Evolutionary conservation across 495 filamentous ascomycete species (phyloP).

Genomic region (Penicillium riverlandense): DNA sequence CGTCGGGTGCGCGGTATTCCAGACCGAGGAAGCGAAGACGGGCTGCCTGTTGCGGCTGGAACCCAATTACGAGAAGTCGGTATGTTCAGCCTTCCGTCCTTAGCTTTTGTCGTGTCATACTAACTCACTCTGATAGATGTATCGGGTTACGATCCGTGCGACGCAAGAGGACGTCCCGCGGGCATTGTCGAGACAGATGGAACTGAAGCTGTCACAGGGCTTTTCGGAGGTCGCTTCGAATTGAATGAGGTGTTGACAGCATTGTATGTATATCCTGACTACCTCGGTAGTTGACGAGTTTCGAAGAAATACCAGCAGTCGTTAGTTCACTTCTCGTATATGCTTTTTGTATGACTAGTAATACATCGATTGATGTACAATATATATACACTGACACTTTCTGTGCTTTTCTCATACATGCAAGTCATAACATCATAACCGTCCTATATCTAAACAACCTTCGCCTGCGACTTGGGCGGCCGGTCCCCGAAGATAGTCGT

Average conservation of each 20-base stretch:
- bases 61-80: conserved; percentile 87
- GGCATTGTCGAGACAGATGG: conserved; percentile 76
- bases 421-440: conserved; percentile 11
- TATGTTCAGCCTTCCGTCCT: conserved; percentile 26
- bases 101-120: neutral
- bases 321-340: conserved; percentile 3
- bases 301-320: conserved; percentile 15
- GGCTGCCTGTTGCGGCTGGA: conserved; percentile 90
- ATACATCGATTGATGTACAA: too few species aligned
- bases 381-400: too few species aligned
- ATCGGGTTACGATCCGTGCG: conserved; percentile 87
- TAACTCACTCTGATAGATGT: conserved; percentile 57
- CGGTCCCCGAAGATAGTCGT: conserved; percentile 87
- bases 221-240: conserved; percentile 7
- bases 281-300: conserved; percentile 1
- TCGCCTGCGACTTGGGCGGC: conserved; percentile 65
- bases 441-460: conserved; percentile 12
- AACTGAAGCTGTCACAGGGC: conserved; percentile 64
- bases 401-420: too few species aligned
- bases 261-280: conserved; percentile 15
- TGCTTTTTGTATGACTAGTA: conserved; percentile 13
- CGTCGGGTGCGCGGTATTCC: conserved; percentile 90
- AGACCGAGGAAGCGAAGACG: conserved; percentile 76
- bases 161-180: conserved; percentile 86
- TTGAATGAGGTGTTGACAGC: conserved; percentile 7